phyloP scores from a whole-genome alignment of 306 rosid genomes.

The Trifolium subterraneum region DNA sequence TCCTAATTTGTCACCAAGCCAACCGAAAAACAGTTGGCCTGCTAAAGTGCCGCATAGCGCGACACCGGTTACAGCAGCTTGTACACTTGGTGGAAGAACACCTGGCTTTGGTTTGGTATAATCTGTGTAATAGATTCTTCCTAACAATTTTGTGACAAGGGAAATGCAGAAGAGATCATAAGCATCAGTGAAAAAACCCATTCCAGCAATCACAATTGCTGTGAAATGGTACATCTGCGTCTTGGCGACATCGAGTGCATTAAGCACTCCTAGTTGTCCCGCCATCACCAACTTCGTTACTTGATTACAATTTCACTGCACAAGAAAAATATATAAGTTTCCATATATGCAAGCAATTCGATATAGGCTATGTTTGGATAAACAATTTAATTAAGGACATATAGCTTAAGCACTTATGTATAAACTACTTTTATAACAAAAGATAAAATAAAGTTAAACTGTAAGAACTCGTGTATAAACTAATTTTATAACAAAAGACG shows the following conservation, averaged over 20 bases:
- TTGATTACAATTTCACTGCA: conserved; percentile 39
- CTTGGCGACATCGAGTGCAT: conserved; percentile 79
- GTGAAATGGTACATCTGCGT: conserved; percentile 93
- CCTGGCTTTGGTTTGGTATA: conserved; percentile 51
- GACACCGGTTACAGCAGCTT: conserved; percentile 80
- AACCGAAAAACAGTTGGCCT: conserved; percentile 93
- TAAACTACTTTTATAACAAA: not conserved
- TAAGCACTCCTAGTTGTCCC: conserved; percentile 65
- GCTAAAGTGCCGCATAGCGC: conserved; percentile 76
- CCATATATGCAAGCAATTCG: not conserved
- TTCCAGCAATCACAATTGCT: conserved; percentile 90
- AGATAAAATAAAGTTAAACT: not conserved
- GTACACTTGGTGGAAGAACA: conserved; percentile 67
- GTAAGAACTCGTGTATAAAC: too few species aligned
- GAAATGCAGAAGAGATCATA: conserved; percentile 91
- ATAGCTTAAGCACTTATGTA: not conserved
- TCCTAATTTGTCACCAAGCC: conserved; percentile 93
- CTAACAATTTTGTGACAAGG: conserved; percentile 75
- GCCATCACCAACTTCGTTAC: conserved; percentile 52
- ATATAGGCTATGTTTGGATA: not conserved
- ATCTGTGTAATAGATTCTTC: conserved; percentile 64
- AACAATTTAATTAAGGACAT: not conserved
- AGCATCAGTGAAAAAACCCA: conserved; percentile 97
- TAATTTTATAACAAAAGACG: too few species aligned
- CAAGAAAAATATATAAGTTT: conserved; percentile 10